A percentile compares a stretch with the other conserved stretches of the same genome.
Evolutionary conservation across 352 stramenopile species (phyloP).

Genomic region (Pythium brachiatum): DNA sequence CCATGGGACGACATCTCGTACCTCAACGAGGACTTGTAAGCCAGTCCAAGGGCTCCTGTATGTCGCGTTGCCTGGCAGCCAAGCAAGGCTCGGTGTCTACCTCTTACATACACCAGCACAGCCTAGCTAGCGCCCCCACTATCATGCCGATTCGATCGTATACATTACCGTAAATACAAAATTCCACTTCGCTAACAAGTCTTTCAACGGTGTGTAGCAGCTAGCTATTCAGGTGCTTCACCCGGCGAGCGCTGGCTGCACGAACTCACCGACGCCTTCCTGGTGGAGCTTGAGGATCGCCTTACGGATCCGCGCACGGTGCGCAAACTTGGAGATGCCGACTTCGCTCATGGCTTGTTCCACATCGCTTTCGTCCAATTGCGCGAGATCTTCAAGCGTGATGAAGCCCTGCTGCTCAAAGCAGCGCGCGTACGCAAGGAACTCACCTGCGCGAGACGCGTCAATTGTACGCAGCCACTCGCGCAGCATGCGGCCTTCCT

Average conservation of each 20-base stretch:
- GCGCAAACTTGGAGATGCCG: slow-evolving; percentile 73
- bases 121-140: not conserved
- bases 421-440: slow-evolving; percentile 49
- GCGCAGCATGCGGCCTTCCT: slow-evolving; percentile 33
- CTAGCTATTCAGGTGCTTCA: slow-evolving; percentile 15
- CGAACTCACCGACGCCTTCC: slow-evolving; percentile 7
- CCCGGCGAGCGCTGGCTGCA: slow-evolving; percentile 32
- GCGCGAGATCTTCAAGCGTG: slow-evolving; percentile 48
- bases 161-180: slow-evolving; percentile 28
- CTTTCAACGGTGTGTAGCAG: not conserved
- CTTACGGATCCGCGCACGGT: slow-evolving; percentile 66
- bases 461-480: slow-evolving; percentile 62
- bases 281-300: slow-evolving; percentile 52
- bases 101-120: too few relatives aligned
- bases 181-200: not conserved
- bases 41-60: not conserved
- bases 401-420: slow-evolving; percentile 70
- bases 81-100: not conserved
- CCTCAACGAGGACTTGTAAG: slow-evolving; percentile 80
- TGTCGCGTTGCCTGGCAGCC: not conserved
- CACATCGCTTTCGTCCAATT: slow-evolving; percentile 66
- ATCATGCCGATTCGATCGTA: slow-evolving; percentile 9
- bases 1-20: slow-evolving; percentile 98
- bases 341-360: slow-evolving; percentile 76
- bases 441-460: slow-evolving; percentile 41